Base-by-base conservation (phyloP, 2,329 filamentous ascomycete species). In the Ploettnerulaceae sp. region DNA sequence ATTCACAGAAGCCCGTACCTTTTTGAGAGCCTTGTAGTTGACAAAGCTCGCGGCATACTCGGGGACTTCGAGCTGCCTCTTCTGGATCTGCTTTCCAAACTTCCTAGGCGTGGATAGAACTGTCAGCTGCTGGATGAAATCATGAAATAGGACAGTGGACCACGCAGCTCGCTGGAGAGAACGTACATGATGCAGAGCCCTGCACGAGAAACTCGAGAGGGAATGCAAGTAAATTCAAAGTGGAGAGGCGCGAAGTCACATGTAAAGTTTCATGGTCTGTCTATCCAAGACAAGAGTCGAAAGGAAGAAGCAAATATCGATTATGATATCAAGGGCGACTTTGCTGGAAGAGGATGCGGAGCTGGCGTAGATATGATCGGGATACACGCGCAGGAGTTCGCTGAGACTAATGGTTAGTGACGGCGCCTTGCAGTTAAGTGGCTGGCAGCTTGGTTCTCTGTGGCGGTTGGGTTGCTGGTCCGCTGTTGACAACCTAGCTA, bases 31-130 rank as follows among this genome's bases (percentile, higher is more conserved):
- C 73, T 98, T 98, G 75, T 98, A 98, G 71, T 98, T 96, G 61
- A 97, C 90, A 66, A 98, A 98, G 70, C 90, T 96, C 56, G 91
- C 89, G 53, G 93, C 91, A 84, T 98, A 98, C 78, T 98, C 93
- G 51, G 93, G 93, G 51, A 98, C 90, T 68, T 98, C 93, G 63
- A 98, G 87, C 77, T 98, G 93, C 67, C 90, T 85, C 75, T 95
- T 95, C 75, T 97, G 93, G 59, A 98, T 95, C 67, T 96, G 89
- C 76, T 98, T 98, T 69, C 93, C 93, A 74, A 98, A 98, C 80
- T 98, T 98, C 93, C 91, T 98, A 62, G 24, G 11, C 36, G 3
- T 37, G 17, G 41, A 15, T 45, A 39, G 24, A 20, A 21, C 47
- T 28, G 26, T 56, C 26, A 58, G 54, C 42, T 49, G 22, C 15